A percentile compares a stretch with the other conserved stretches of the same genome.
These are phyloP conservation scores for Tephrocybe sp. DNA, from an alignment of 768 basidiomycete genomes.

Conservation along the genomic window DNA sequence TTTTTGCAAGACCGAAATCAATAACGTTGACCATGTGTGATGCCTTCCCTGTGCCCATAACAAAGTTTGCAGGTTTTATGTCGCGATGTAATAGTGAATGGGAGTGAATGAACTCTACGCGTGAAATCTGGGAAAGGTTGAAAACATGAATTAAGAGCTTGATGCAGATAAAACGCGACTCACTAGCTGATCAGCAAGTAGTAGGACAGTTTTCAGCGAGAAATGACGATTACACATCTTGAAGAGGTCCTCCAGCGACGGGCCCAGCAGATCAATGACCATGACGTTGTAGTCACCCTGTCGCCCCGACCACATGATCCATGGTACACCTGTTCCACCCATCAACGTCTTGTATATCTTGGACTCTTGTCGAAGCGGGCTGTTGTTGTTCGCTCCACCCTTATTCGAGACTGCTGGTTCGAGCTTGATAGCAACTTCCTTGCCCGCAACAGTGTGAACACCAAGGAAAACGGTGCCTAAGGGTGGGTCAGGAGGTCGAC, in stretches of 20 bases:
- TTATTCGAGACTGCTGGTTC: slow-evolving; percentile 58
- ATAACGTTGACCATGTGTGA: slow-evolving; percentile 84
- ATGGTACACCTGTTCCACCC: slow-evolving; percentile 86
- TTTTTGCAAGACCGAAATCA: slow-evolving; percentile 83
- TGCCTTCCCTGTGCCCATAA: slow-evolving; percentile 74
- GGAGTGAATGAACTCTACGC: slow-evolving; percentile 95
- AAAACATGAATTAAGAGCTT: slow-evolving; percentile 12
- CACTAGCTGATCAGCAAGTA: slow-evolving; percentile 93
- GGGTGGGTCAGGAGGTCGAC: slow-evolving; percentile 11
- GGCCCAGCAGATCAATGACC: slow-evolving; percentile 95
- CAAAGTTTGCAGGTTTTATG: slow-evolving; percentile 98
- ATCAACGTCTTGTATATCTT: slow-evolving; percentile 91
- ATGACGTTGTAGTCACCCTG: slow-evolving; percentile 97
- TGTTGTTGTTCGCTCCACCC: slow-evolving; percentile 38
- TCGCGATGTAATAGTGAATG: slow-evolving; percentile 95
- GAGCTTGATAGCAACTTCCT: slow-evolving; percentile 82
- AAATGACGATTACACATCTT: slow-evolving; percentile 91
- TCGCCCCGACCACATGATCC: slow-evolving; percentile 89
- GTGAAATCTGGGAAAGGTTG: slow-evolving; percentile 66
- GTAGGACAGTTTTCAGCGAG: slow-evolving; percentile 88
- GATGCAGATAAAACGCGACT: slow-evolving; percentile 27
- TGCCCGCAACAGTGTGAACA: slow-evolving; percentile 77
- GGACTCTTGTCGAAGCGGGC: slow-evolving; percentile 82
- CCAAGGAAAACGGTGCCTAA: slow-evolving; percentile 76
- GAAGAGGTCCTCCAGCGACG: slow-evolving; percentile 84